Evolutionary conservation across 352 stramenopile species (phyloP).

Genomic region (Pythium sukuiense): DNA sequence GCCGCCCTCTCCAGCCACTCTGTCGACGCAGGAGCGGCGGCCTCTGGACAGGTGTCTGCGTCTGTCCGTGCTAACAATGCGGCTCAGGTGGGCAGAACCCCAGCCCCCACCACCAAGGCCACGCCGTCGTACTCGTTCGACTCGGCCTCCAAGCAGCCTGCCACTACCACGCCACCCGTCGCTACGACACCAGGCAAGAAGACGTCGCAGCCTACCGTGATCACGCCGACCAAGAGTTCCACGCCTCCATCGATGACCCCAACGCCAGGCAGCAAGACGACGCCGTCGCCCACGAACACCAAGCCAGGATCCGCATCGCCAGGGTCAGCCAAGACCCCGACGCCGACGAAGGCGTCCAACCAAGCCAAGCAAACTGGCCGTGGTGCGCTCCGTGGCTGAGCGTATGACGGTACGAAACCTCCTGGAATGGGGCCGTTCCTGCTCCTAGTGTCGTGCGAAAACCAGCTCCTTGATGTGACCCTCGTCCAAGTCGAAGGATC

Average conservation of each 20-base stretch:
- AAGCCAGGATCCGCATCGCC: not conserved
- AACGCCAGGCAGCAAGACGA: not conserved
- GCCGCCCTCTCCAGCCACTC: not conserved
- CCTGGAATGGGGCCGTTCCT: too few relatives aligned
- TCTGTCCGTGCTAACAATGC: not conserved
- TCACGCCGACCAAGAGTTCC: not conserved
- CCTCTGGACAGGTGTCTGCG: not conserved
- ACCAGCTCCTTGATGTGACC: too few relatives aligned
- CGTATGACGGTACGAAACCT: not conserved
- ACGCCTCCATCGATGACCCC: not conserved
- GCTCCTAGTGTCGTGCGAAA: too few relatives aligned
- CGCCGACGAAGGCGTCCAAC: not conserved
- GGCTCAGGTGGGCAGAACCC: not conserved
- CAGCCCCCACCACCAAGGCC: not conserved
- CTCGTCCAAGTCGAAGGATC: not conserved
- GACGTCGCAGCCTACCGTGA: not conserved
- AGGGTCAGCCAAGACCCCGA: not conserved
- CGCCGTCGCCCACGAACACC: not conserved
- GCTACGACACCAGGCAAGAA: not conserved
- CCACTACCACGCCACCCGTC: not conserved
- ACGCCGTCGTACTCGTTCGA: conserved; percentile 1
- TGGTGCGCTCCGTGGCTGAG: not conserved
- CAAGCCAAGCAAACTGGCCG: not conserved
- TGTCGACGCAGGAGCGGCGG: not conserved
- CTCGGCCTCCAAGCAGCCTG: not conserved